Evolutionary conservation across 1,284 basidiomycete genomes (phyloP), one percentile per base, ranked within the genome.

Genomic region (Ceratobasidium sp.): DNA sequence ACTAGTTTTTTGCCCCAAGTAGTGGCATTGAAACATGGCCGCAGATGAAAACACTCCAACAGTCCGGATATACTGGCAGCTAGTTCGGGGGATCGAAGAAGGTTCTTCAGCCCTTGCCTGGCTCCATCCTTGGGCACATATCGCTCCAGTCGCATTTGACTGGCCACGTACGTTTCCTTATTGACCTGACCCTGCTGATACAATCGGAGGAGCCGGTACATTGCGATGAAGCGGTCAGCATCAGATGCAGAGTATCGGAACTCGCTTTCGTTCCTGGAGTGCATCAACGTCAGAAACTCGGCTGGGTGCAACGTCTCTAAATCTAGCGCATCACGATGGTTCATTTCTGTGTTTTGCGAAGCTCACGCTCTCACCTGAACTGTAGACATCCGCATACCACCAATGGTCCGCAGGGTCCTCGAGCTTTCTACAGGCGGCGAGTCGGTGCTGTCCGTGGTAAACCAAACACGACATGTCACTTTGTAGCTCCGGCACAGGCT

Each of bases 211-310:
- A 69, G 67, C 6, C 52, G 18, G 50, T 69, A 30, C 18, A 69
- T 7, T 27, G 38, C 67, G 20, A 57, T 23, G 50, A 69, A 69
- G 18, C 67, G 27, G 7, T 69, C 52, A 3, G 67, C 48, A 38
- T 69, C 67, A 4, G 67, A n/a, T 2, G 67, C 14, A 4, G 10
- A 7, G 6, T 55, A 33, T 14, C 35, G 23, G 33, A 35, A 23
- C 3, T 44, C 52, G 2, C 59, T 35, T 41, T 71, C 69, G 27
- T 71, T 71, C 7, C 35, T 59, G 8, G 30, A 38, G 38, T 71
- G 69, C 69, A 71, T 71, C 20, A 44, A 12, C 3, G 69, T 46
- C 10, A 71, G 18, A 59, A 71, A 46, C 38, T 71, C 69, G 6
- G 54, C 69, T 38, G 69, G 69, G 27, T 27, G 35, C 3, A 14